Conservation (phyloP, 768 basidiomycete species). For the Rickenella mellea region DNA sequence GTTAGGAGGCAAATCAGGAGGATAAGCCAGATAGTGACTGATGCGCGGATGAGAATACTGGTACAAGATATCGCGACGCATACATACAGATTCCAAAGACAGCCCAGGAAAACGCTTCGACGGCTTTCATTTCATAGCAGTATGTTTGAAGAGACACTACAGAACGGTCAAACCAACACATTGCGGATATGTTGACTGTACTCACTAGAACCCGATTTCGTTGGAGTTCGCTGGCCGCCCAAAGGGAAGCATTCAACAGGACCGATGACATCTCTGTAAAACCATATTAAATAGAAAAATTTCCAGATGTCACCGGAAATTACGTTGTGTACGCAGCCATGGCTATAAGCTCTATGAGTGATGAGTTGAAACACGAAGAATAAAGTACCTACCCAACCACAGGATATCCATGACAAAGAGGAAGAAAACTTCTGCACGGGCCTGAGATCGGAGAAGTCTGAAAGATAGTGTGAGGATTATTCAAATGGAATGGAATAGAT, state of each 20-base stretch:
- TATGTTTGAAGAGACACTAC: constrained; percentile 47
- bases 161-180: constrained; percentile 4
- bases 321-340: constrained; percentile 52
- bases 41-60: constrained; percentile 1
- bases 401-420: constrained; percentile 48
- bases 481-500: not conserved
- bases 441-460: constrained; percentile 65
- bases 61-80: constrained; percentile 3
- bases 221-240: constrained; percentile 30
- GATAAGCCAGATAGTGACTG: constrained; percentile 40
- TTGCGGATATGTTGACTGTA: constrained; percentile 1
- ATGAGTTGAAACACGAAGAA: constrained; percentile 4
- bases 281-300: constrained; percentile 1
- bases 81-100: constrained; percentile 44
- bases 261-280: constrained; percentile 59
- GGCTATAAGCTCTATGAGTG: constrained; percentile 59
- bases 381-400: constrained; percentile 53
- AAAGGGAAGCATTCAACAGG: constrained; percentile 47
- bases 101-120: constrained; percentile 74
- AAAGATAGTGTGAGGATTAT: constrained; percentile 2
- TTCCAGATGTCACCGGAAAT: not conserved
- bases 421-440: constrained; percentile 43
- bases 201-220: constrained; percentile 50
- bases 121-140: constrained; percentile 74
- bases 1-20: constrained; percentile 46